A percentile compares a stretch with the other conserved stretches of the same genome.
Evolutionary conservation across 495 filamentous ascomycete species (phyloP).

Genomic region (Patellaria atrata): DNA sequence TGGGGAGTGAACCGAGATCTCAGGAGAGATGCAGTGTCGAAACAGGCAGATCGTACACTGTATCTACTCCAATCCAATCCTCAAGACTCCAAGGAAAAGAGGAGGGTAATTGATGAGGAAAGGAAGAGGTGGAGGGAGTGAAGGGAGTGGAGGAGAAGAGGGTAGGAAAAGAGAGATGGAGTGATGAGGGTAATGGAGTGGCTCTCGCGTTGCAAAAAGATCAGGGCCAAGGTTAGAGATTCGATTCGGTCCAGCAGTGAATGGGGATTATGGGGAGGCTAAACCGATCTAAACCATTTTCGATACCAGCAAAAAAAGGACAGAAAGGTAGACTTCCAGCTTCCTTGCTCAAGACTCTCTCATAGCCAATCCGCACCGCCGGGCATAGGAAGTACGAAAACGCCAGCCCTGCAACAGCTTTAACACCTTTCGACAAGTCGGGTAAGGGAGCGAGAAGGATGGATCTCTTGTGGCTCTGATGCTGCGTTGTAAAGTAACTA

Average conservation of each 20-base stretch:
- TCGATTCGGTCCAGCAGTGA: slow-evolving; percentile 12
- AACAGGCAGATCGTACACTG: slow-evolving; percentile 10
- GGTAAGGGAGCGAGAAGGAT: too few species aligned
- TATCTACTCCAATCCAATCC: slow-evolving; percentile 19
- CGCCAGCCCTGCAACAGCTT: too few species aligned
- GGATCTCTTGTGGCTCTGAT: too few species aligned
- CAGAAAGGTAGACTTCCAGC: too few species aligned
- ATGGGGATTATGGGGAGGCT: slow-evolving; percentile 6
- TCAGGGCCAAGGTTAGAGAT: slow-evolving; percentile 4
- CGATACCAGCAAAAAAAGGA: too few species aligned
- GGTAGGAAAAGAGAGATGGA: slow-evolving; percentile 10
- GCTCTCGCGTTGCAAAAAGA: too few species aligned
- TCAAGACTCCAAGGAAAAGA: slow-evolving; percentile 22
- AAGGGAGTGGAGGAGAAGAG: slow-evolving; percentile 6
- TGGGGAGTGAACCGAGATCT: slow-evolving; percentile 17
- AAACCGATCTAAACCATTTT: slow-evolving; percentile 11
- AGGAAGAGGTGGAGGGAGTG: slow-evolving; percentile 8
- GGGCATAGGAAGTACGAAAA: too few species aligned
- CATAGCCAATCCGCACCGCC: too few species aligned
- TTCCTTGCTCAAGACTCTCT: too few species aligned
- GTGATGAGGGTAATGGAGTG: slow-evolving; percentile 5
- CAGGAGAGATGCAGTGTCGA: slow-evolving; percentile 11
- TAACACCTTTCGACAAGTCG: too few species aligned
- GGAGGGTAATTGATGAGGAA: slow-evolving; percentile 14
- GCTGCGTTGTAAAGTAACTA: too few species aligned